Evolutionary conservation across 306 rosid species (phyloP).

Genomic region (Citrullus amarus): DNA sequence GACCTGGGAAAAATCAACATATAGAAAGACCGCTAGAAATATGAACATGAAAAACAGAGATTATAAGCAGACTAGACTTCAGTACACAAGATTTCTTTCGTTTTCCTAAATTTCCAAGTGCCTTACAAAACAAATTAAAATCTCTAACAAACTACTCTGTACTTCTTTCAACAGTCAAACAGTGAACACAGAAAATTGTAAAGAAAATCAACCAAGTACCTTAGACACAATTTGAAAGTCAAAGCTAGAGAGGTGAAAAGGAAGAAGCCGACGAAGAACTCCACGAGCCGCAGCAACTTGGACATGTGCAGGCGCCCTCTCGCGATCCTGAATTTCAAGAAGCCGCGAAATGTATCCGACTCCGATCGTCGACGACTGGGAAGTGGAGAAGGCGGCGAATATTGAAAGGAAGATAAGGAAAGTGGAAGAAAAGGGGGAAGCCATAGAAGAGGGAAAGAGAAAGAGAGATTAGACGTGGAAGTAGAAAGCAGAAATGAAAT

Average conservation of each 20-base stretch:
- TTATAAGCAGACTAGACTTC: background rate
- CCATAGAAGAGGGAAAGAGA: constrained; percentile 8
- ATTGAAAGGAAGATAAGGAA: constrained; percentile 5
- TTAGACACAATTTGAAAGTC: constrained; percentile 50
- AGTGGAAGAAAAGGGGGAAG: constrained; percentile 26
- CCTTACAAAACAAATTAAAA: background rate
- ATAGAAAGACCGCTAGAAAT: background rate
- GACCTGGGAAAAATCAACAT: constrained; percentile 20
- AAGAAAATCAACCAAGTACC: constrained; percentile 13
- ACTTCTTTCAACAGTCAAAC: background rate
- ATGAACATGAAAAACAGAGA: background rate
- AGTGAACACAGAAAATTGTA: background rate
- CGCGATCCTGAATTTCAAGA: constrained; percentile 56
- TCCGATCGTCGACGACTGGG: constrained; percentile 27
- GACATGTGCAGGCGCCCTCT: constrained; percentile 40
- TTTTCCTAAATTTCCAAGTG: background rate
- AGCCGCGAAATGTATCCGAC: constrained; percentile 41
- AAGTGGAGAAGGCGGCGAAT: background rate
- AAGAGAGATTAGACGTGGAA: background rate
- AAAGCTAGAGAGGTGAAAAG: constrained; percentile 56
- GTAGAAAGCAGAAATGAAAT: background rate
- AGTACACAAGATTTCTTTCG: background rate
- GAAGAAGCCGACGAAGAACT: constrained; percentile 60
- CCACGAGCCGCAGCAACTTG: constrained; percentile 66
- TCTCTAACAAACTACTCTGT: background rate